Conservation (phyloP, 129 eudicot species). For the Sambucus nigra region DNA sequence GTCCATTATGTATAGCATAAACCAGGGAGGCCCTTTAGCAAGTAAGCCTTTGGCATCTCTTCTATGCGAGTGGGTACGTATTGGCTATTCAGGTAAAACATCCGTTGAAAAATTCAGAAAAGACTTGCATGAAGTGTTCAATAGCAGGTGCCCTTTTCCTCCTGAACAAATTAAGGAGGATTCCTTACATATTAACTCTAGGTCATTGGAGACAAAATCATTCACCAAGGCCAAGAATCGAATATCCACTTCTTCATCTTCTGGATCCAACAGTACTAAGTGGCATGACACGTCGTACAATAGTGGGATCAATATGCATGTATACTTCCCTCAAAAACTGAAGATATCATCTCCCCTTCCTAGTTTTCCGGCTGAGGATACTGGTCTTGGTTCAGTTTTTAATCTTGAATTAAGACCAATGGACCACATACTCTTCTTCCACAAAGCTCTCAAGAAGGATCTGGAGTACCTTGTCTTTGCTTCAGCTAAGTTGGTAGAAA, state of each 20-base stretch:
- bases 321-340: constrained; percentile 42
- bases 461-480: constrained; percentile 47
- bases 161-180: constrained; percentile 31
- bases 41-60: constrained; percentile 44
- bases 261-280: constrained; percentile 17
- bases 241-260: constrained; percentile 27
- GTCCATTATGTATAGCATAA: constrained; percentile 40
- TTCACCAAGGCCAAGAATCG: constrained; percentile 11
- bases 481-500: constrained; percentile 48
- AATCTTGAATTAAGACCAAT: constrained; percentile 62
- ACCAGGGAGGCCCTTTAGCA: constrained; percentile 35
- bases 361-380: constrained; percentile 18
- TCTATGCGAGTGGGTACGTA: constrained; percentile 66
- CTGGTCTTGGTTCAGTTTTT: constrained; percentile 15
- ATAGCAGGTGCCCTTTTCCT: constrained; percentile 38
- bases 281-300: constrained; percentile 34
- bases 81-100: constrained; percentile 69
- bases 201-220: constrained; percentile 12
- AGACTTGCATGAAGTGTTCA: constrained; percentile 50
- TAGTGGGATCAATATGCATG: constrained; percentile 42
- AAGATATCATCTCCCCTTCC: constrained; percentile 27
- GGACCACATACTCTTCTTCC: constrained; percentile 72
- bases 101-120: constrained; percentile 44
- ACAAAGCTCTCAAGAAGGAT: constrained; percentile 74
- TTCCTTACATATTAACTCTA: constrained; percentile 6